Evolutionary conservation across 495 filamentous ascomycete species (phyloP).

Genomic region (Daldinia loculata): DNA sequence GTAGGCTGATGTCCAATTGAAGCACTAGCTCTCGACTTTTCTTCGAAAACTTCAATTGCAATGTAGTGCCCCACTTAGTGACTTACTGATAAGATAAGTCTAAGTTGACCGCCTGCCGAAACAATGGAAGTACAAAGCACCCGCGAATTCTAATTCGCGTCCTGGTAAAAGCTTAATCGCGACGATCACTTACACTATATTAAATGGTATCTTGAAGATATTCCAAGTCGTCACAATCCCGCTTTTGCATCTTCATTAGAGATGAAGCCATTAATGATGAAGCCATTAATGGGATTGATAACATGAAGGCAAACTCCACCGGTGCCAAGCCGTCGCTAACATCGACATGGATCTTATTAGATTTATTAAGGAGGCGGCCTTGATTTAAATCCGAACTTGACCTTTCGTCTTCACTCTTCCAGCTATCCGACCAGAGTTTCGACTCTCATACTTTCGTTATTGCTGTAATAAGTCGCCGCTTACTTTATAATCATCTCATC

Average conservation of each 20-base stretch:
- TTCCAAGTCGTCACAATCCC: not conserved
- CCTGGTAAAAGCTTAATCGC: not conserved
- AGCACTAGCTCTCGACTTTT: constrained; percentile 16
- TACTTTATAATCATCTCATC: not conserved
- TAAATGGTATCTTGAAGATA: not conserved
- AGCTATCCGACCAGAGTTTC: not conserved
- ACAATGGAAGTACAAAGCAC: not conserved
- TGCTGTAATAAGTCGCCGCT: not conserved
- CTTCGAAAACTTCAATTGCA: constrained; percentile 33
- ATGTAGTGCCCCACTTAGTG: constrained; percentile 17
- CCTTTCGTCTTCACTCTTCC: not conserved
- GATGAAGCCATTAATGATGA: not conserved
- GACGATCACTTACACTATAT: not conserved
- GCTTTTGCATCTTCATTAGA: not conserved
- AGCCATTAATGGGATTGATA: not conserved
- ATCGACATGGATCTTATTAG: not conserved
- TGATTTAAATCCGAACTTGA: not conserved
- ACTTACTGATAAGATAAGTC: constrained; percentile 28
- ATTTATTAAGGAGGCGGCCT: not conserved
- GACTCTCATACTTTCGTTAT: not conserved
- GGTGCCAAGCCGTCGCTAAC: not conserved
- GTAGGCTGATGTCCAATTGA: not conserved
- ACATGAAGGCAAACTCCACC: not conserved
- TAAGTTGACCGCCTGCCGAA: constrained; percentile 13
- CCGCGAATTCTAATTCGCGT: not conserved